Percentiles rank a stretch among this genome's conserved stretches.
phyloP scores from a whole-genome alignment of 306 rosid genomes.

The Hippophae tibetana region DNA sequence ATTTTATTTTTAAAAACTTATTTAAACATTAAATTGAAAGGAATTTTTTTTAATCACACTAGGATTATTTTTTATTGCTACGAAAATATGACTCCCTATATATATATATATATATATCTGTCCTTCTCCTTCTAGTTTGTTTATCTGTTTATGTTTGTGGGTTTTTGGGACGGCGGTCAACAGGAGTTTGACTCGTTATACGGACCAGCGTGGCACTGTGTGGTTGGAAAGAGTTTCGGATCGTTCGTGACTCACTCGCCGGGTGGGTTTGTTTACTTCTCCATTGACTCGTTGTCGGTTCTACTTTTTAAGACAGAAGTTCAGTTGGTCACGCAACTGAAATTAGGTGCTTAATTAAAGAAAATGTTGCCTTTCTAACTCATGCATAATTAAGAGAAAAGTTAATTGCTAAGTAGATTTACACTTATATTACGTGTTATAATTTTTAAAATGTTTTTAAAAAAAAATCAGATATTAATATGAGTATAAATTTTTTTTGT shows the following conservation, averaged over 20 bases:
- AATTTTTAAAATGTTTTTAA: too few relatives aligned
- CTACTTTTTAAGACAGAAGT: conserved; percentile 68
- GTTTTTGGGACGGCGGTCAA: background rate
- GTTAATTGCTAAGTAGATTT: too few relatives aligned
- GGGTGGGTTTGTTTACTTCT: conserved; percentile 51
- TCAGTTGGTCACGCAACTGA: conserved; percentile 32
- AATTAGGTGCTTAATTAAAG: background rate
- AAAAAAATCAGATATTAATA: too few relatives aligned
- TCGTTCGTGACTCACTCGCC: conserved; percentile 56
- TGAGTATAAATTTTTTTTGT: too few relatives aligned
- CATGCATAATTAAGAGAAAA: too few relatives aligned
- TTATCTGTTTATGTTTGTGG: background rate
- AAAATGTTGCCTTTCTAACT: background rate
- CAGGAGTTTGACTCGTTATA: conserved; percentile 47
- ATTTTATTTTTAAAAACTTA: too few relatives aligned
- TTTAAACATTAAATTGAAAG: too few relatives aligned
- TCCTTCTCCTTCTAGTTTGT: background rate
- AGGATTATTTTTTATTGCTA: too few relatives aligned
- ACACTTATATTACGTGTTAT: too few relatives aligned
- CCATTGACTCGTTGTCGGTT: conserved; percentile 50
- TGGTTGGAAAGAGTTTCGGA: conserved; percentile 63
- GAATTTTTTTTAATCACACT: too few relatives aligned
- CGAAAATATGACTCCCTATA: too few relatives aligned
- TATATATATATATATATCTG: background rate
- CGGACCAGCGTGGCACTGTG: conserved; percentile 68